These are phyloP conservation scores for Samsoniella hepiali DNA, from an alignment of 2,329 filamentous ascomycete genomes.

Conservation along the genomic window DNA sequence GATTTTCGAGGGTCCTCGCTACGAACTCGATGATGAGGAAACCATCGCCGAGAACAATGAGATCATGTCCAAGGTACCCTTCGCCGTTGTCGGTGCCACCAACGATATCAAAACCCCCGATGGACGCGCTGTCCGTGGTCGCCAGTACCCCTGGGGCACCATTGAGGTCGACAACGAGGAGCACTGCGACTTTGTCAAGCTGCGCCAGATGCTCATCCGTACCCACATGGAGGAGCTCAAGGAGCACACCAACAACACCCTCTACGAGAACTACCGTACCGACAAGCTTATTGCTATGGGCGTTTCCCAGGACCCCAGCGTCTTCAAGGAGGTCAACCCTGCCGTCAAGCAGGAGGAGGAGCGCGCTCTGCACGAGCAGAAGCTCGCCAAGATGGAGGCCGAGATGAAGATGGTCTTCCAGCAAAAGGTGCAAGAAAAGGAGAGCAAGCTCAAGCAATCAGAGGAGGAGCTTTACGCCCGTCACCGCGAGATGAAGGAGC, in stretches of 20 bases:
- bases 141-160: slow-evolving; percentile 95
- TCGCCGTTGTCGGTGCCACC: slow-evolving; percentile 96
- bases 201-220: slow-evolving; percentile 98
- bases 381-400: slow-evolving; percentile 99
- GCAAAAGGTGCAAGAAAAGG: slow-evolving; percentile 99
- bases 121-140: slow-evolving; percentile 92
- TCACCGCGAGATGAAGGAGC: slow-evolving; percentile 99
- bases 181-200: slow-evolving; percentile 99
- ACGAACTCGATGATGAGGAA: slow-evolving; percentile 98
- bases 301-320: slow-evolving; percentile 95
- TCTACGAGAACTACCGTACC: slow-evolving; percentile 99
- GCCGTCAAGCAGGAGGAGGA: slow-evolving; percentile 99
- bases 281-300: slow-evolving; percentile 99
- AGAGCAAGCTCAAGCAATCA: slow-evolving; percentile 99
- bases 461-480: slow-evolving; percentile 98
- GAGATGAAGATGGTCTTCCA: slow-evolving; percentile 99
- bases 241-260: slow-evolving; percentile 98
- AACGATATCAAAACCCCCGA: slow-evolving; percentile 88
- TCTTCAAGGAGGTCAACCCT: slow-evolving; percentile 99
- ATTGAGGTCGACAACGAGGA: slow-evolving; percentile 99
- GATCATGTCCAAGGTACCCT: slow-evolving; percentile 99
- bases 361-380: slow-evolving; percentile 96
- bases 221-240: slow-evolving; percentile 99
- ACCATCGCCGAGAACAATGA: slow-evolving; percentile 99
- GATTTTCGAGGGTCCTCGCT: slow-evolving; percentile 97